phyloP scores from a whole-genome alignment of 257 asterid genomes.

The Nicotiana obtusifolia region DNA sequence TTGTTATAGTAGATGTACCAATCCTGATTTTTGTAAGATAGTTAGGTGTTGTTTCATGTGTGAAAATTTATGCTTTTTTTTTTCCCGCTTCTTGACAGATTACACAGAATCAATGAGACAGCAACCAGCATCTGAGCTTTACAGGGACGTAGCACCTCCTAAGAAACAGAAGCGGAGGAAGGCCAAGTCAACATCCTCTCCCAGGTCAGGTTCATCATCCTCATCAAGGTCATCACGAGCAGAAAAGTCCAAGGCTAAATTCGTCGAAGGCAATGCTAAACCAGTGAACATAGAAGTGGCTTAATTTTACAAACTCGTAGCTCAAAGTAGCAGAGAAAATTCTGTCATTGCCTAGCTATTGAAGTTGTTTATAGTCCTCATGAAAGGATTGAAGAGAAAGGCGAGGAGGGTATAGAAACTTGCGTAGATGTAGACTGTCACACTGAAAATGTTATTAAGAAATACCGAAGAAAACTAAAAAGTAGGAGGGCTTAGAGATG shows the following conservation, averaged over 20 bases:
- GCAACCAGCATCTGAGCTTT: constrained; percentile 36
- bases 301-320: constrained; percentile 15
- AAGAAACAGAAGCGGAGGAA: constrained; percentile 63
- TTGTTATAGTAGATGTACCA: background rate
- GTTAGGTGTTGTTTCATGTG: background rate
- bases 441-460: background rate
- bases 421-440: constrained; percentile 5
- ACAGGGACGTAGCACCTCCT: constrained; percentile 34
- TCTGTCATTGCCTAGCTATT: constrained; percentile 1
- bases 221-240: constrained; percentile 46
- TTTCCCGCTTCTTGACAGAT: constrained; percentile 27
- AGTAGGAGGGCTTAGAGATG: constrained; percentile 8
- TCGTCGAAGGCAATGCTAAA: constrained; percentile 42
- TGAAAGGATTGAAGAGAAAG: background rate
- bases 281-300: constrained; percentile 63
- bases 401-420: constrained; percentile 1
- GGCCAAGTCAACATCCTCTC: constrained; percentile 43
- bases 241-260: constrained; percentile 43
- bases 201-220: constrained; percentile 38
- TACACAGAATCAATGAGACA: constrained; percentile 38
- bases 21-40: background rate
- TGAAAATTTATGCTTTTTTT: background rate
- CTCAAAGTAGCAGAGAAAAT: background rate
- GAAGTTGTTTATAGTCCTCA: background rate
- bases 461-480: background rate